Evolutionary conservation across 2,329 filamentous ascomycete genomes (phyloP).

Genomic region (Claviceps citrina): DNA sequence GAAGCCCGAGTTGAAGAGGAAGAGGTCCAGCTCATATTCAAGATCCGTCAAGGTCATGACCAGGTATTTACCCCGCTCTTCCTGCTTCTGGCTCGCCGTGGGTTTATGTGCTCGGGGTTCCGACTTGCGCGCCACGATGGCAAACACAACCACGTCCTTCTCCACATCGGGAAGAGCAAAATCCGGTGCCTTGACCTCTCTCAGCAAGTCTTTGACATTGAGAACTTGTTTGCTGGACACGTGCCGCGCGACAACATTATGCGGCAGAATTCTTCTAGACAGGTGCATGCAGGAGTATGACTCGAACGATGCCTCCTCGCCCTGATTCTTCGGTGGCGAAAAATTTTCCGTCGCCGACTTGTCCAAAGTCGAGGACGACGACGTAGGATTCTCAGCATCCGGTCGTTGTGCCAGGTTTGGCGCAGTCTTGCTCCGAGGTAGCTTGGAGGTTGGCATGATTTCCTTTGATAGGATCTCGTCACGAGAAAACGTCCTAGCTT

Average conservation of each 20-base stretch:
- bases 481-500: slow-evolving; percentile 41
- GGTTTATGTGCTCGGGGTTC: slow-evolving; percentile 50
- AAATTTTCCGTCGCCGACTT: slow-evolving; percentile 6
- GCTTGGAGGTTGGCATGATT: slow-evolving; percentile 11
- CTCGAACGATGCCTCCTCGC: slow-evolving; percentile 49
- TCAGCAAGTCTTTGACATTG: slow-evolving; percentile 65
- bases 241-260: slow-evolving; percentile 63
- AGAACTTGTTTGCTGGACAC: slow-evolving; percentile 65
- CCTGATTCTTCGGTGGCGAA: slow-evolving; percentile 9
- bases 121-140: slow-evolving; percentile 77
- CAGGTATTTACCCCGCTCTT: slow-evolving; percentile 75
- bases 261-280: slow-evolving; percentile 67
- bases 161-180: slow-evolving; percentile 72
- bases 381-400: slow-evolving; percentile 9
- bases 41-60: slow-evolving; percentile 76
- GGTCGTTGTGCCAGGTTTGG: slow-evolving; percentile 14
- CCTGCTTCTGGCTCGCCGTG: slow-evolving; percentile 26
- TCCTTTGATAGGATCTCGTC: slow-evolving; percentile 40
- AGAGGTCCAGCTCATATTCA: slow-evolving; percentile 80
- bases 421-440: slow-evolving; percentile 30
- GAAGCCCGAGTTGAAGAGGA: slow-evolving; percentile 82
- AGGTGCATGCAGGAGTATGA: slow-evolving; percentile 76
- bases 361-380: slow-evolving; percentile 1
- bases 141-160: slow-evolving; percentile 79
- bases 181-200: slow-evolving; percentile 64